These are phyloP conservation scores for Clonostachys solani DNA, from an alignment of 2,329 filamentous ascomycete species.

Conservation along the genomic window DNA sequence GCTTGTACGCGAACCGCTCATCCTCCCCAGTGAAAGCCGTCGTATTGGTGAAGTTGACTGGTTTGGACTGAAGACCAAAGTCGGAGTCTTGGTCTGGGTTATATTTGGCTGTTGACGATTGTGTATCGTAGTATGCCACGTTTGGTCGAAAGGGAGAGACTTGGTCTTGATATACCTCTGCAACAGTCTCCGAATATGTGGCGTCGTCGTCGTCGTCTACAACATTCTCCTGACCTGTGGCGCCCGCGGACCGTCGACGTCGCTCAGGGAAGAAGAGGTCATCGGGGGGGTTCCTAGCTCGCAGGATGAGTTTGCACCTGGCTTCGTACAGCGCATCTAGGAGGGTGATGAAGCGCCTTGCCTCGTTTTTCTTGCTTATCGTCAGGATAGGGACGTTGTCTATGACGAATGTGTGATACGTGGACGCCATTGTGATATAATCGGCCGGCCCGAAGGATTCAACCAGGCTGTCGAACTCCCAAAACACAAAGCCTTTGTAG, in stretches of 20 bases:
- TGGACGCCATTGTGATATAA: conserved; percentile 77
- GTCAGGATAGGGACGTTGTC: conserved; percentile 66
- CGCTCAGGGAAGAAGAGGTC: conserved; percentile 71
- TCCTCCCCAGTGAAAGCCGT: conserved; percentile 74
- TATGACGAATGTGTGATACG: conserved; percentile 74
- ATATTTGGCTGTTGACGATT: conserved; percentile 40
- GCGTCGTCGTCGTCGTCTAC: conserved; percentile 23
- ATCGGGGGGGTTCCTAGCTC: conserved; percentile 65
- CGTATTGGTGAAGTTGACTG: conserved; percentile 61
- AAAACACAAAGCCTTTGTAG: conserved; percentile 53
- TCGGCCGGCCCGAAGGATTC: conserved; percentile 71
- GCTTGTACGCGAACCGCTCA: conserved; percentile 76
- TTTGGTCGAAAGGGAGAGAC: conserved; percentile 77
- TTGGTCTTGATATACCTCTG: conserved; percentile 74
- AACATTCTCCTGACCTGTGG: background rate
- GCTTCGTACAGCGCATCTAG: conserved; percentile 79
- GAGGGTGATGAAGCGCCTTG: conserved; percentile 73
- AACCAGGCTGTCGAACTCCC: conserved; percentile 67
- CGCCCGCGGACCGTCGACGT: background rate
- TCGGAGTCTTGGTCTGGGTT: conserved; percentile 55
- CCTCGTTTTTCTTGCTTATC: conserved; percentile 72
- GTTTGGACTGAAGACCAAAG: conserved; percentile 34
- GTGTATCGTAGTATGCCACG: conserved; percentile 58
- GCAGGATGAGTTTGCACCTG: conserved; percentile 70
- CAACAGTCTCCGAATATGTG: conserved; percentile 37